These are phyloP conservation scores for Aspergillus awamori DNA, from an alignment of 2,329 filamentous ascomycete species.

Conservation along the genomic window DNA sequence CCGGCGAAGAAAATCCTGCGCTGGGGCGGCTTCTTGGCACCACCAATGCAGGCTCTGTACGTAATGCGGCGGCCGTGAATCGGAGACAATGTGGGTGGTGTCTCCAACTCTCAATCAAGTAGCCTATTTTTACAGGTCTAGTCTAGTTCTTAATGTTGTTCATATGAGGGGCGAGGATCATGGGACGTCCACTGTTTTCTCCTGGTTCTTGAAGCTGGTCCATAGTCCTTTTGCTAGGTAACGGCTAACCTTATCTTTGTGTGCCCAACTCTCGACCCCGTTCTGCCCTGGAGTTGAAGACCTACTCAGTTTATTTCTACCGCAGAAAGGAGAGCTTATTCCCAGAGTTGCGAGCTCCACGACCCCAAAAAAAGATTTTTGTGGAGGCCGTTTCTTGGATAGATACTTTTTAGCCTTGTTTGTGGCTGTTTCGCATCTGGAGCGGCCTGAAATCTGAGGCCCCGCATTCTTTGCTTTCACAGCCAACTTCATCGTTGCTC, in stretches of 20 bases:
- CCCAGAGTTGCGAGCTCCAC: neutral
- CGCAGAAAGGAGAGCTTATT: neutral
- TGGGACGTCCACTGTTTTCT: neutral
- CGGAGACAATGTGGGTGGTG: neutral
- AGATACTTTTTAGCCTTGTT: neutral
- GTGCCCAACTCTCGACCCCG: neutral
- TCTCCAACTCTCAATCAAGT: neutral
- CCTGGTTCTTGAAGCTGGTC: neutral
- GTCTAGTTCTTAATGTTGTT: neutral
- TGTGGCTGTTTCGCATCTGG: neutral
- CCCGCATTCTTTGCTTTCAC: slow-evolving; percentile 5
- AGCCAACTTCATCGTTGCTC: neutral
- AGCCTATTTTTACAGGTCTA: neutral
- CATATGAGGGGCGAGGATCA: neutral
- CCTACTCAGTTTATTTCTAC: neutral
- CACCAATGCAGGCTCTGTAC: neutral
- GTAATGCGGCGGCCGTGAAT: slow-evolving; percentile 10
- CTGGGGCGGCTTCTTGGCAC: neutral
- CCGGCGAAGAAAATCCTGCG: neutral
- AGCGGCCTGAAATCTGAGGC: slow-evolving; percentile 3
- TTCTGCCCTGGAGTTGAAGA: neutral
- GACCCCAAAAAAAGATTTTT: neutral
- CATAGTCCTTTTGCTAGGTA: no score
- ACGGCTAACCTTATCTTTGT: neutral
- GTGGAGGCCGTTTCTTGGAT: neutral